These are phyloP conservation scores for Beauveria australis DNA, from an alignment of 2,329 filamentous ascomycete species.

Conservation along the genomic window DNA sequence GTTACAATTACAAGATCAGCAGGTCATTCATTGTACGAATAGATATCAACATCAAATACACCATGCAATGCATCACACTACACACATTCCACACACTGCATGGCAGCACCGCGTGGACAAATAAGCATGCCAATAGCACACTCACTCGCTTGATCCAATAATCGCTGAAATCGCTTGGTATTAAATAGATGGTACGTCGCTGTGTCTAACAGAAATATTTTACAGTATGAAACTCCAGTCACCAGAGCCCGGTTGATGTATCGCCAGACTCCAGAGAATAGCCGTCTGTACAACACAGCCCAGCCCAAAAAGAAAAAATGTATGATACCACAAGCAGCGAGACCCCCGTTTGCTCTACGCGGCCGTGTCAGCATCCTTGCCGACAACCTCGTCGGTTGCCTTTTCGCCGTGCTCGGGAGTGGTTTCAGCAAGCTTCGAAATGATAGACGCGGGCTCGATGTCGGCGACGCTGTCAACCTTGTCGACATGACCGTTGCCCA, in stretches of 20 bases:
- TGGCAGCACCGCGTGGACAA: not conserved
- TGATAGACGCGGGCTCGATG: not conserved
- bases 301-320: constrained; percentile 7
- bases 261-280: constrained; percentile 7
- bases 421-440: not conserved
- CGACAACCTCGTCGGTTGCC: not conserved
- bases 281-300: constrained; percentile 2
- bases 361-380: not conserved
- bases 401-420: not conserved
- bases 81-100: not conserved
- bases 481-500: not conserved
- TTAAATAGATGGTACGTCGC: constrained; percentile 4
- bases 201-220: not conserved
- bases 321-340: not conserved
- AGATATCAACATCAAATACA: constrained; percentile 1
- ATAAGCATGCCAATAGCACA: not conserved
- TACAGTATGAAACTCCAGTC: constrained; percentile 4
- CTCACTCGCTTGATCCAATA: not conserved
- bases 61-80: not conserved
- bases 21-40: constrained; percentile 6
- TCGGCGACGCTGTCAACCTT: not conserved
- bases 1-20: constrained; percentile 4
- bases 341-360: not conserved
- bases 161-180: constrained; percentile 3
- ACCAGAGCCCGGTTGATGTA: not conserved